Conservation (phyloP, 306 rosid species). For the Vigna unguiculata region DNA sequence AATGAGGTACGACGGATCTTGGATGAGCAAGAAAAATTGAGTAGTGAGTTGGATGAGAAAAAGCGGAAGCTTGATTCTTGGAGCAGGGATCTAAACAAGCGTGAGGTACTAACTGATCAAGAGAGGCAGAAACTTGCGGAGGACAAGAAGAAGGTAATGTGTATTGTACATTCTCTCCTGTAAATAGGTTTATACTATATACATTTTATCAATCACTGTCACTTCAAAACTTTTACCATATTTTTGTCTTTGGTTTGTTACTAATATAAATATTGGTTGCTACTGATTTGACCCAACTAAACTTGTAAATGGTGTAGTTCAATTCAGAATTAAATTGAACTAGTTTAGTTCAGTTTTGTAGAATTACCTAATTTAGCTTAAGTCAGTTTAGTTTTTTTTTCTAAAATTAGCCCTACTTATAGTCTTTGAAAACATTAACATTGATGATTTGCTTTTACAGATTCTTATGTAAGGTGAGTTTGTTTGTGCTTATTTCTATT, state of each 20-base stretch:
- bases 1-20: conserved; percentile 67
- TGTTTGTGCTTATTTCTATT: too few species aligned
- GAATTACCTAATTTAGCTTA: too few species aligned
- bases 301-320: too few species aligned
- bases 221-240: conserved; percentile 11
- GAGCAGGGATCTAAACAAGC: conserved; percentile 86
- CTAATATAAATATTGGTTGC: conserved; percentile 14
- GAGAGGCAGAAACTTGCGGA: conserved; percentile 92
- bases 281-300: neutral
- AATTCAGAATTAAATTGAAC: too few species aligned
- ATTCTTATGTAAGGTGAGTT: conserved; percentile 23
- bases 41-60: conserved; percentile 75
- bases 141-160: conserved; percentile 77
- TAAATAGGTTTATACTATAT: neutral
- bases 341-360: too few species aligned
- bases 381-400: too few species aligned
- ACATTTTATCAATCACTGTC: conserved; percentile 3
- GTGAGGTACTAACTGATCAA: conserved; percentile 84
- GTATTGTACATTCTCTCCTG: conserved; percentile 3
- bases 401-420: neutral
- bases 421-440: conserved; percentile 30
- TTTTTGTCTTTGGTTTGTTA: conserved; percentile 19
- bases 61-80: conserved; percentile 80
- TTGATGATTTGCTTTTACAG: conserved; percentile 28
- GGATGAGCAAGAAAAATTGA: conserved; percentile 85